A percentile compares a stretch with the other conserved stretches of the same genome.
These are phyloP conservation scores for Phaeosphaeriaceae sp. DNA, from an alignment of 2,329 filamentous ascomycete genomes.

Conservation along the genomic window DNA sequence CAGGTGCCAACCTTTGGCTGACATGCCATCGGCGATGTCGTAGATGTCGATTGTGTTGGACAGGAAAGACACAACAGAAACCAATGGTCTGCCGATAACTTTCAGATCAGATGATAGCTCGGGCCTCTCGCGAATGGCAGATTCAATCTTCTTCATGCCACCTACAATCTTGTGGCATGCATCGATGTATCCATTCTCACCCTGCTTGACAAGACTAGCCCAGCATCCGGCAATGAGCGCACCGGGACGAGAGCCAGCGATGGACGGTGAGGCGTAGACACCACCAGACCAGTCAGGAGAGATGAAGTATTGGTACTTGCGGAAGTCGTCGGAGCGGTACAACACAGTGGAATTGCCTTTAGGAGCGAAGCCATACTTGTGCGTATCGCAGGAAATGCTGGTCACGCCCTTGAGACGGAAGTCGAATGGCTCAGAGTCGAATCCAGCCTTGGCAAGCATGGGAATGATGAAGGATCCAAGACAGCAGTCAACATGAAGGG, in stretches of 20 bases:
- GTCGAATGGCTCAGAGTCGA: conserved; percentile 86
- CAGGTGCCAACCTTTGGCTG: conserved; percentile 86
- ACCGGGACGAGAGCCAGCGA: conserved; percentile 90
- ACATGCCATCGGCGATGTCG: conserved; percentile 91
- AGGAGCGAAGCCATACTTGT: conserved; percentile 98
- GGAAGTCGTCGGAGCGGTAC: conserved; percentile 80
- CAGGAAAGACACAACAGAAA: conserved; percentile 88
- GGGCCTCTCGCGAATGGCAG: conserved; percentile 74
- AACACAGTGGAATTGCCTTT: conserved; percentile 95
- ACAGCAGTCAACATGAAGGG: conserved; percentile 97
- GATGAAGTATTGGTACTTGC: conserved; percentile 95
- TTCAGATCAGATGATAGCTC: conserved; percentile 75
- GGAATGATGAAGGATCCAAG: conserved; percentile 94
- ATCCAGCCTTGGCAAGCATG: conserved; percentile 91
- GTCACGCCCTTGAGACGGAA: conserved; percentile 95
- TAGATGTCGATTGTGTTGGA: conserved; percentile 89
- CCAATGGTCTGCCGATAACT: conserved; percentile 83
- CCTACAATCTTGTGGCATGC: conserved; percentile 89
- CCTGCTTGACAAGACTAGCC: conserved; percentile 87
- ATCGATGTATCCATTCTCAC: conserved; percentile 86
- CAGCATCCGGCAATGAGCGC: conserved; percentile 96
- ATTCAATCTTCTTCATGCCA: conserved; percentile 79
- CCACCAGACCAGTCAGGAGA: conserved; percentile 94
- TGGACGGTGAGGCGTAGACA: conserved; percentile 91
- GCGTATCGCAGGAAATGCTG: conserved; percentile 94